These are phyloP conservation scores for Dactylellina leptospora DNA, from an alignment of 2,329 filamentous ascomycete genomes.

Conservation along the genomic window DNA sequence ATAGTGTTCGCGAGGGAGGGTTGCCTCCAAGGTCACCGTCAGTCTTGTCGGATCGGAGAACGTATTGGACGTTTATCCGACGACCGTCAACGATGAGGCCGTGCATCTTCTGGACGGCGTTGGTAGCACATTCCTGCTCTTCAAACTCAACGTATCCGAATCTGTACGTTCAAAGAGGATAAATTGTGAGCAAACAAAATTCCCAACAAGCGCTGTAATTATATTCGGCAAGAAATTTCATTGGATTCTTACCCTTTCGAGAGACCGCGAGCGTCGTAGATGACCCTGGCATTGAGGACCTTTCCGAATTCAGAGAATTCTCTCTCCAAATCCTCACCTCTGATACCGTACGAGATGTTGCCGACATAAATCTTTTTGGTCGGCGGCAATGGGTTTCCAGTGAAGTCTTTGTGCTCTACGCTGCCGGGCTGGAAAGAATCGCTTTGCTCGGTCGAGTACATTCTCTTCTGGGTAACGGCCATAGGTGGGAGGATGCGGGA, in stretches of 20 bases:
- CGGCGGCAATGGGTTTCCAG: slow-evolving; percentile 55
- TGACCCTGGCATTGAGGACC: slow-evolving; percentile 66
- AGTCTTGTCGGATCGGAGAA: slow-evolving; percentile 59
- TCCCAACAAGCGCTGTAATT: too few species aligned
- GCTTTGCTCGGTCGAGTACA: slow-evolving; percentile 17
- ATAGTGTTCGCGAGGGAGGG: slow-evolving; percentile 73
- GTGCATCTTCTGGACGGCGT: slow-evolving; percentile 69
- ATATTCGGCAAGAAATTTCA: too few species aligned
- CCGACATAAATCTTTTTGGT: slow-evolving; percentile 70
- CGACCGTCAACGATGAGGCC: slow-evolving; percentile 72
- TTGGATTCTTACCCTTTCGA: slow-evolving; percentile 78
- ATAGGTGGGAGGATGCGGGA: slow-evolving; percentile 33
- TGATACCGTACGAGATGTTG: slow-evolving; percentile 76
- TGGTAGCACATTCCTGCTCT: slow-evolving; percentile 65
- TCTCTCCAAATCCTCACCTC: slow-evolving; percentile 68
- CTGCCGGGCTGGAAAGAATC: background rate
- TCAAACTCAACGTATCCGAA: slow-evolving; percentile 74
- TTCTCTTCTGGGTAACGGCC: slow-evolving; percentile 18
- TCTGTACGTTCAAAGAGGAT: slow-evolving; percentile 60
- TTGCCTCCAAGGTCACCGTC: slow-evolving; percentile 56
- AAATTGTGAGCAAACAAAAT: background rate
- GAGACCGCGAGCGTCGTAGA: slow-evolving; percentile 70
- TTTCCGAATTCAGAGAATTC: slow-evolving; percentile 70
- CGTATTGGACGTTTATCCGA: slow-evolving; percentile 70
- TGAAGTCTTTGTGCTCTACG: slow-evolving; percentile 14